These are phyloP conservation scores for Anisodus acutangulus DNA, from an alignment of 257 asterid genomes.

Conservation along the genomic window DNA sequence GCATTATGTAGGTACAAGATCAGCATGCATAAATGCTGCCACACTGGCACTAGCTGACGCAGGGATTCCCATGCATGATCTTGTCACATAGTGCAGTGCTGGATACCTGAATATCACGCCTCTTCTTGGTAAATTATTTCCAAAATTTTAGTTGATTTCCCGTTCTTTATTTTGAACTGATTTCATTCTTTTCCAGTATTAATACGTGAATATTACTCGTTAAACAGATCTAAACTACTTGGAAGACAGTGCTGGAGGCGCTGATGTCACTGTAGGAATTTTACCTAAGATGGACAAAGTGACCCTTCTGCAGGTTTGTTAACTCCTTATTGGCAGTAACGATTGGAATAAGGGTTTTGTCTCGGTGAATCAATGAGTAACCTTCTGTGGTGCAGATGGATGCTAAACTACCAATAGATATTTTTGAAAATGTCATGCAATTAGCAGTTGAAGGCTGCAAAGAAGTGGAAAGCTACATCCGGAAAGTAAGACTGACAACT, in stretches of 20 bases:
- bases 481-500: constrained; percentile 58
- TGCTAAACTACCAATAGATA: constrained; percentile 82
- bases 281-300: constrained; percentile 90
- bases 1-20: constrained; percentile 79
- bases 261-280: constrained; percentile 95
- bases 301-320: constrained; percentile 87
- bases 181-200: constrained; percentile 9
- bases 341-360: neutral
- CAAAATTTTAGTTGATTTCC: neutral
- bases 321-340: neutral
- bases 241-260: constrained; percentile 98
- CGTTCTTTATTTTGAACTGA: neutral
- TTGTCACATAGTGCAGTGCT: constrained; percentile 89
- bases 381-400: constrained; percentile 65
- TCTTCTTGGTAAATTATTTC: constrained; percentile 64
- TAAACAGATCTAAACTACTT: constrained; percentile 79
- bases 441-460: constrained; percentile 93
- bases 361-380: neutral
- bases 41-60: constrained; percentile 97
- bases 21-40: constrained; percentile 99
- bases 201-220: neutral
- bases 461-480: constrained; percentile 78
- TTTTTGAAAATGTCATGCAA: constrained; percentile 86
- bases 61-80: constrained; percentile 95
- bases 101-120: constrained; percentile 86